Evolutionary conservation across 257 asterid genomes (phyloP), one percentile per base, ranked within the genome.

Genomic region (Echites panduratus): DNA sequence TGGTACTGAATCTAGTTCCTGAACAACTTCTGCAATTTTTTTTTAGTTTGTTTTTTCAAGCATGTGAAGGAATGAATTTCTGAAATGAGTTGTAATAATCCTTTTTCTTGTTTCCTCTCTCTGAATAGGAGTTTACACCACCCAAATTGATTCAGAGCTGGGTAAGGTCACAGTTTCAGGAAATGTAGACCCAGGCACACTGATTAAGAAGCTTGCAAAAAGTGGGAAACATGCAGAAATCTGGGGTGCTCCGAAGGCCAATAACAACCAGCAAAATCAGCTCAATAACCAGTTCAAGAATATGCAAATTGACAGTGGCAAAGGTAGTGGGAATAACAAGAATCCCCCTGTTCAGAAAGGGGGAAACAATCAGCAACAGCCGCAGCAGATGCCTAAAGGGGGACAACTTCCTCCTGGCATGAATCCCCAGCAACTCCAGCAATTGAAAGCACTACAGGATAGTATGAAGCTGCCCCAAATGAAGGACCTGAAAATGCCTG

Each of bases 111-210:
- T 13, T 7, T 6, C 43, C 40, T 68, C 41, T 43, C n/a, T n/a
- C n/a, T n/a, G n/a, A 22, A 9, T 70, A 95, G 99, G 99, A 14
- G 99, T 95, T 70, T 95, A 92, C 83, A 92, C 85, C 27, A 86
- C 76, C 1, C 82, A 72, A 32, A 85, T 95, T 29, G 99, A 95
- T 77, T 83, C 99, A 49, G 98, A 95, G 64, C 85, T 79, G 47
- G 98, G 97, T 48, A 94, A 94, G 77, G 99, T 94, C 17, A 91
- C 97, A 7, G 92, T 94, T n/a, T 89, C 96, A 0, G 99, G 99
- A 75, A 94, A 86, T 82, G 82, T 90, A 22, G 97, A 90, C 82
- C 80, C 98, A 0, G 89, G 73, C 6, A 84, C 99, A 0, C 85
- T 93, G 86, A 89, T 91, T 78, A 91, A 89, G 88, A 91, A 93